phyloP scores from a whole-genome alignment of 179 eudicot species.

The Spergularia azorica region DNA sequence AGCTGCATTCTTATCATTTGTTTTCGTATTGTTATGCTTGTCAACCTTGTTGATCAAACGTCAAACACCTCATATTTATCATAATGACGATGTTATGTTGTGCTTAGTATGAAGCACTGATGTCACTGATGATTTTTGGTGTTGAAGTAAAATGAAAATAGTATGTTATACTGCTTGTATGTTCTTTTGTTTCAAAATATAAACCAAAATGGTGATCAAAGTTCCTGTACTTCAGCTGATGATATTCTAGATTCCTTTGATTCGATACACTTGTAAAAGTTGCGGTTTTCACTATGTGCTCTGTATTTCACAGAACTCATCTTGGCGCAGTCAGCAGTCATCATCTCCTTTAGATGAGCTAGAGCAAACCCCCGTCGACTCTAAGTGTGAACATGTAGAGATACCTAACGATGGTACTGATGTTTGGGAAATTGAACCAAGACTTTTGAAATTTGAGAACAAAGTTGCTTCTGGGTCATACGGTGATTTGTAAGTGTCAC shows the following conservation, averaged over 20 bases:
- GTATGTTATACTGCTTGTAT: not conserved
- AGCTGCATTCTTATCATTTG: slow-evolving; percentile 4
- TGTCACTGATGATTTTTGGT: not conserved
- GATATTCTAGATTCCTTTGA: not conserved
- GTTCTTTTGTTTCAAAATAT: not conserved
- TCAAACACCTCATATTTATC: not conserved
- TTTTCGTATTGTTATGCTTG: not conserved
- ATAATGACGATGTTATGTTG: not conserved
- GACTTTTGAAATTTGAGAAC: slow-evolving; percentile 64
- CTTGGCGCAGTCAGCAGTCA: slow-evolving; percentile 61
- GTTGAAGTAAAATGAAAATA: not conserved
- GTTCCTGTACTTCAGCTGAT: not conserved
- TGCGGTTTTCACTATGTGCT: slow-evolving; percentile 11
- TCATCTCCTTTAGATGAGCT: slow-evolving; percentile 49
- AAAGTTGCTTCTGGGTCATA: slow-evolving; percentile 97
- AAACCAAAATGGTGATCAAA: not conserved
- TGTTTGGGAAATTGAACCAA: slow-evolving; percentile 98
- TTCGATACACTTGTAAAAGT: not conserved
- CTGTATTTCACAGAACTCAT: slow-evolving; percentile 55
- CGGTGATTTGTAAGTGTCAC: slow-evolving; percentile 86
- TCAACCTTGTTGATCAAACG: not conserved
- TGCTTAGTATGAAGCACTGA: not conserved
- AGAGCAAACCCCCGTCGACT: slow-evolving; percentile 42
- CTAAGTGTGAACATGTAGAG: slow-evolving; percentile 54
- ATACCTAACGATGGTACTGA: slow-evolving; percentile 93